These are phyloP conservation scores for Trichoderma atroviride DNA, from an alignment of 2,329 filamentous ascomycete species.

Conservation along the genomic window DNA sequence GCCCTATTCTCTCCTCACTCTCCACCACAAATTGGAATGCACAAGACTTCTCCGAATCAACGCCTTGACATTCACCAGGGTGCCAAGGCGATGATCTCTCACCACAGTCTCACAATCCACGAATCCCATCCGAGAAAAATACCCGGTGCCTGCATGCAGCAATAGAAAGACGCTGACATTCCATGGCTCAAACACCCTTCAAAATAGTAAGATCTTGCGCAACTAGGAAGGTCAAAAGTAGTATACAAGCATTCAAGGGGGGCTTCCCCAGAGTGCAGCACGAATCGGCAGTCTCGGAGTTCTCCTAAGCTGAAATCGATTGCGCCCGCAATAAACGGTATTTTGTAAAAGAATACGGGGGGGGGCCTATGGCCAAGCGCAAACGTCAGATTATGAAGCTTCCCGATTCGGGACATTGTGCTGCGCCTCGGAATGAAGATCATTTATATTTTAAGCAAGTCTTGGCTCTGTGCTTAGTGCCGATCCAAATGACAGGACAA, in stretches of 20 bases:
- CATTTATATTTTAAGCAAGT: neutral
- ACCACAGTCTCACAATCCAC: neutral
- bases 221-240: neutral
- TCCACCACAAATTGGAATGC: neutral
- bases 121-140: neutral
- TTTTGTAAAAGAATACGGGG: neutral
- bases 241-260: neutral
- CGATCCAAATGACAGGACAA: neutral
- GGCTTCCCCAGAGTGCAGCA: neutral
- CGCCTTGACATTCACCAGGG: neutral
- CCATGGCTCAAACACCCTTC: neutral
- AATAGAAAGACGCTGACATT: neutral
- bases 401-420: neutral
- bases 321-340: neutral
- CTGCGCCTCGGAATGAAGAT: neutral
- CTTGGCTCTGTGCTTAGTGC: neutral
- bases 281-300: neutral
- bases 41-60: neutral
- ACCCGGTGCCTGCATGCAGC: neutral
- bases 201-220: neutral
- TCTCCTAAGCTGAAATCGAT: neutral
- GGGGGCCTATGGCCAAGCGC: neutral
- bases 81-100: neutral
- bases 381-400: neutral
- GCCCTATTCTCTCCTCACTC: neutral